Conservation (phyloP, 1,284 basidiomycete species). For the Marasmius sp. region DNA sequence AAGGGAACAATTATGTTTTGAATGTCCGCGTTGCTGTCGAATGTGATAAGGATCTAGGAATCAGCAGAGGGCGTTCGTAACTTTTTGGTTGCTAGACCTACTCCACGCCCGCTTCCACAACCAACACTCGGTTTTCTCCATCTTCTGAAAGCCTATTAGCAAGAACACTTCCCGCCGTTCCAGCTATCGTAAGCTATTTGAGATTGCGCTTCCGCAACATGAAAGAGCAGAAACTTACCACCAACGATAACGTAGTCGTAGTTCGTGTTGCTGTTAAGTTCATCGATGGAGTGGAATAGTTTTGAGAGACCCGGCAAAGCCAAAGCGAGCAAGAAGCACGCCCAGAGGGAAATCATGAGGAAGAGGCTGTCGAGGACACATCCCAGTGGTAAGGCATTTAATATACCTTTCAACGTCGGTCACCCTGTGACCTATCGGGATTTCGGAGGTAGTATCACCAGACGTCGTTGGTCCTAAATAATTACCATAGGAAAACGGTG, state of each 20-base stretch:
- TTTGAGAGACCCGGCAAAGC: neutral
- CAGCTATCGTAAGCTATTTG: neutral
- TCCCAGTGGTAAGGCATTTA: too few relatives aligned
- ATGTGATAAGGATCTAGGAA: neutral
- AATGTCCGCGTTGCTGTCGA: neutral
- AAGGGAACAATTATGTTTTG: conserved; percentile 1
- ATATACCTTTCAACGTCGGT: too few relatives aligned
- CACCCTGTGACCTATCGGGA: too few relatives aligned
- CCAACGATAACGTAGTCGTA: conserved; percentile 6
- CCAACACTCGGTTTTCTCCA: conserved; percentile 1
- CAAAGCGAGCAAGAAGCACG: neutral
- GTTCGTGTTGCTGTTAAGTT: neutral
- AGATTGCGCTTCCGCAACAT: too few relatives aligned
- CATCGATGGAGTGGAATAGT: neutral
- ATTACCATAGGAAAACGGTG: too few relatives aligned
- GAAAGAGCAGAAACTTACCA: neutral
- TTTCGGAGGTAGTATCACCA: too few relatives aligned
- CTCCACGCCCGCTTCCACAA: conserved; percentile 11
- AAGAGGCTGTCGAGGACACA: too few relatives aligned
- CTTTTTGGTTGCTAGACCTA: neutral
- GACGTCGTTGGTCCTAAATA: too few relatives aligned
- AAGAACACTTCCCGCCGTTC: conserved; percentile 12
- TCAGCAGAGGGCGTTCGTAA: neutral
- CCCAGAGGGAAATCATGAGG: too few relatives aligned
- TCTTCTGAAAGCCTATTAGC: conserved; percentile 13